Conservation (phyloP, 768 basidiomycete species). For the Leccinum truebloodii region DNA sequence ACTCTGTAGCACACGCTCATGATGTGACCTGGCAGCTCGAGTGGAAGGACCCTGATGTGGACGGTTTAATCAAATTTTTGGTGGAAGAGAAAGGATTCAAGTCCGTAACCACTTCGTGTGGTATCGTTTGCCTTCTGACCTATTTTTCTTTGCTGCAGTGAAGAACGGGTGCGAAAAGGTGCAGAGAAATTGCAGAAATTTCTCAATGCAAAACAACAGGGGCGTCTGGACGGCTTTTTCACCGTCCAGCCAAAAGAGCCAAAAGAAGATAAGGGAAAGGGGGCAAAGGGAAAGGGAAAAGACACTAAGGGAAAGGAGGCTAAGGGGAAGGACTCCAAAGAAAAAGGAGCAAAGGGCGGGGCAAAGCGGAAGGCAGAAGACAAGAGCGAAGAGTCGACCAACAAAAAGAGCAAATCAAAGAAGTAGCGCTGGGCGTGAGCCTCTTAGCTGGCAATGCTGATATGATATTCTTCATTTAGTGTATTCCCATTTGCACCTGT, state of each 20-base stretch:
- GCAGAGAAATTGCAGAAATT: slow-evolving; percentile 91
- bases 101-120: slow-evolving; percentile 40
- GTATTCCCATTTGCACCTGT: slow-evolving; percentile 16
- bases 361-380: slow-evolving; percentile 36
- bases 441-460: background rate
- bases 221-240: slow-evolving; percentile 95
- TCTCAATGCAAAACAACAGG: slow-evolving; percentile 90
- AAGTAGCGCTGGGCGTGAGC: slow-evolving; percentile 26
- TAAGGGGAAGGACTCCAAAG: slow-evolving; percentile 43
- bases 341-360: slow-evolving; percentile 15
- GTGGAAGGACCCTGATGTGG: slow-evolving; percentile 91
- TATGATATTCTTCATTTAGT: slow-evolving; percentile 7
- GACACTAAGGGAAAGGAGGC: slow-evolving; percentile 51
- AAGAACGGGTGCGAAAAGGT: slow-evolving; percentile 94
- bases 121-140: background rate
- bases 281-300: slow-evolving; percentile 38
- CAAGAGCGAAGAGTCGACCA: slow-evolving; percentile 30
- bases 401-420: slow-evolving; percentile 46
- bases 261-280: slow-evolving; percentile 49
- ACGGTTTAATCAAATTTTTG: slow-evolving; percentile 91
- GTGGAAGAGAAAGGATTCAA: slow-evolving; percentile 97
- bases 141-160: slow-evolving; percentile 47
- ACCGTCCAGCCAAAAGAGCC: slow-evolving; percentile 63
- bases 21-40: slow-evolving; percentile 60
- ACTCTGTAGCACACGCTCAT: slow-evolving; percentile 1